Percentiles rank a stretch among this genome's conserved stretches.
Conservation (phyloP, 805 yeast species). For the Candida maesae region DNA sequence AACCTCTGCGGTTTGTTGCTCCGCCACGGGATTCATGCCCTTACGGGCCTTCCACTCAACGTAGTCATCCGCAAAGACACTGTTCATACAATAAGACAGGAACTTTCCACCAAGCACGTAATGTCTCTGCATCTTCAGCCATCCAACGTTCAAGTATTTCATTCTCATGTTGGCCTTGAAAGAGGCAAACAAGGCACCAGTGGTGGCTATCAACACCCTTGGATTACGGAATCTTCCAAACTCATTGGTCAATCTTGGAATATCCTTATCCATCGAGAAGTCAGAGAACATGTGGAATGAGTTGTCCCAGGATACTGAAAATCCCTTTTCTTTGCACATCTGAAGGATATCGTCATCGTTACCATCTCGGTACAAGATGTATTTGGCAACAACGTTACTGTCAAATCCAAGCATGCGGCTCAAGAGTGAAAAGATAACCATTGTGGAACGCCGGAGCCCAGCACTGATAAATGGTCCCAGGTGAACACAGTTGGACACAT, state of each 20-base stretch:
- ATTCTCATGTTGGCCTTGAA: conserved; percentile 2
- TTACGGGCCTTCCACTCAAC: conserved; percentile 1
- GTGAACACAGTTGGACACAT: neutral
- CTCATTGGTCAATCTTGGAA: neutral
- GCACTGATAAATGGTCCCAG: conserved; percentile 6
- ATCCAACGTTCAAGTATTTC: conserved; percentile 5
- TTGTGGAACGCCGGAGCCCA: conserved; percentile 4
- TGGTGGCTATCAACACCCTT: conserved; percentile 3
- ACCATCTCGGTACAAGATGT: conserved; percentile 7
- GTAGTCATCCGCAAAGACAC: conserved; percentile 6
- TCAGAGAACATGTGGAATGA: conserved; percentile 3
- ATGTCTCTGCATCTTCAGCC: conserved; percentile 6
- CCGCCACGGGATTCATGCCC: neutral
- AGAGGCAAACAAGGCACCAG: neutral
- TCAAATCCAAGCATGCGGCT: conserved; percentile 3
- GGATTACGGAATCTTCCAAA: conserved; percentile 8
- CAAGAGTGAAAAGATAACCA: conserved; percentile 1
- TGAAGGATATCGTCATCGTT: conserved; percentile 6
- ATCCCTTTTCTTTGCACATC: conserved; percentile 7
- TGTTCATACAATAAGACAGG: conserved; percentile 6
- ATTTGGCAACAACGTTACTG: conserved; percentile 5
- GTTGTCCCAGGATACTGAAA: neutral
- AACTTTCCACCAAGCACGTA: conserved; percentile 9
- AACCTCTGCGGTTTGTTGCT: neutral
- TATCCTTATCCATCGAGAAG: conserved; percentile 9